phyloP scores from a whole-genome alignment of 2,329 filamentous ascomycete species.

The Diaporthe citriasiana region DNA sequence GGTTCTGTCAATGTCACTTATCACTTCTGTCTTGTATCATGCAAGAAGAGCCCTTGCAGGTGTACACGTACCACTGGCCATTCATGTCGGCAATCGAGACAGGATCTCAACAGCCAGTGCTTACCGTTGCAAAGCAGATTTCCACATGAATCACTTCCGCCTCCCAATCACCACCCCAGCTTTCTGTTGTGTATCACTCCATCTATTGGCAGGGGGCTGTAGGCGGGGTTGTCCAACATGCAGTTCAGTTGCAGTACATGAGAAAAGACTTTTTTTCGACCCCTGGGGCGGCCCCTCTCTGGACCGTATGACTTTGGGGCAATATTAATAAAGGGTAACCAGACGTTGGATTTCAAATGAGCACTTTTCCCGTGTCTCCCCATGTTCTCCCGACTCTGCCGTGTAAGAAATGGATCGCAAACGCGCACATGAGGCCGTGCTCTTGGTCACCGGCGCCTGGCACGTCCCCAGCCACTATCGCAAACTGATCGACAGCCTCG shows the following conservation, averaged over 20 bases:
- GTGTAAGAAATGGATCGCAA: conserved; percentile 19
- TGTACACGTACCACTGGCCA: conserved; percentile 27
- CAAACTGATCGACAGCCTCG: conserved; percentile 36
- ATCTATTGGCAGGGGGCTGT: conserved; percentile 11
- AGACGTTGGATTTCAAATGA: background rate
- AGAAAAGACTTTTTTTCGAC: conserved; percentile 16
- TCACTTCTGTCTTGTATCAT: conserved; percentile 25
- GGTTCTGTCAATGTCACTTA: conserved; percentile 13
- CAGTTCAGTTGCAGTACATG: background rate
- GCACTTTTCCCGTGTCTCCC: background rate
- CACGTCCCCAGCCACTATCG: conserved; percentile 44
- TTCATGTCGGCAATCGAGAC: conserved; percentile 34
- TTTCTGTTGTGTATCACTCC: conserved; percentile 30
- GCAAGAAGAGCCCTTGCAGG: conserved; percentile 30
- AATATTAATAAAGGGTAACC: conserved; percentile 7
- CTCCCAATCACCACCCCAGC: conserved; percentile 23
- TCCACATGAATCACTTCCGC: conserved; percentile 33
- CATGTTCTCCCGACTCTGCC: background rate
- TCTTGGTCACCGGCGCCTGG: conserved; percentile 44
- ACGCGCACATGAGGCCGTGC: conserved; percentile 36
- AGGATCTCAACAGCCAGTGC: conserved; percentile 32
- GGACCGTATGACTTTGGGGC: background rate
- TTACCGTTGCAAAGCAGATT: conserved; percentile 31
- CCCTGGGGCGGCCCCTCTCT: background rate
- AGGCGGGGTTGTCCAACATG: conserved; percentile 31